Evolutionary conservation across 2,329 filamentous ascomycete species (phyloP), one percentile per base, ranked within the genome.

Genomic region (Gaeumannomyces sp.): DNA sequence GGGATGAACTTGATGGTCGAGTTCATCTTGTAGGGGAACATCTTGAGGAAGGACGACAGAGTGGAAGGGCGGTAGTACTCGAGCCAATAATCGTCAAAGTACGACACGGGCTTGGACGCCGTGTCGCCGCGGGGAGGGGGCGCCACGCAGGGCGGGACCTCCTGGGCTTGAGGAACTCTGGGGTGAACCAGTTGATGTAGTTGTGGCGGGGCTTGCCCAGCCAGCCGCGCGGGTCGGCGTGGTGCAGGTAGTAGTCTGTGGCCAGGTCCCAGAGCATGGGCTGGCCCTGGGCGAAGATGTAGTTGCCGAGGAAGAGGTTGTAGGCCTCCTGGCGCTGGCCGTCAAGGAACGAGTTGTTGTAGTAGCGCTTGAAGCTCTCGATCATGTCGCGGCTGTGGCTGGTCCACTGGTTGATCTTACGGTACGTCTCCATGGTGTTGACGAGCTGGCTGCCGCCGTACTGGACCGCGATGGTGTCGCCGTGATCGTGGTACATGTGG

Each of bases 351-450:
- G 94, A 72, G 73, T 99, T 99, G 78, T 98, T 97, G 76, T 99
- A 99, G 76, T 98, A 99, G 33, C 95, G 87, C 76, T 98, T 99
- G 81, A 99, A 97, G 75, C 92, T 97, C 78, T 99, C 95, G 28
- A 99, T 93, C 94, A 99, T 98, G 75, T 99, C 95, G 69, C 95
- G 86, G 2, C 94, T 97, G 75, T 97, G 93, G 71, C 92, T 97
- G 29, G 93, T 96, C 95, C 95, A 99, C 75, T 98, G 94, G 70
- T 98, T 98, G 75, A 97, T 96, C 77, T 98, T 98, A 65, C 95
- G 90, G 75, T 99, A 99, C 5, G 95, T 99, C 69, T 96, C 93
- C 93, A 99, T 98, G 0, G 95, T 99, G 74, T 99, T 99, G 71
- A 99, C 95, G 0, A 99, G 84, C 76, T 99, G 95, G 2, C 93